Evolutionary conservation across 2,329 filamentous ascomycete genomes (phyloP).

Genomic region (Myriosclerotinia curreyana): DNA sequence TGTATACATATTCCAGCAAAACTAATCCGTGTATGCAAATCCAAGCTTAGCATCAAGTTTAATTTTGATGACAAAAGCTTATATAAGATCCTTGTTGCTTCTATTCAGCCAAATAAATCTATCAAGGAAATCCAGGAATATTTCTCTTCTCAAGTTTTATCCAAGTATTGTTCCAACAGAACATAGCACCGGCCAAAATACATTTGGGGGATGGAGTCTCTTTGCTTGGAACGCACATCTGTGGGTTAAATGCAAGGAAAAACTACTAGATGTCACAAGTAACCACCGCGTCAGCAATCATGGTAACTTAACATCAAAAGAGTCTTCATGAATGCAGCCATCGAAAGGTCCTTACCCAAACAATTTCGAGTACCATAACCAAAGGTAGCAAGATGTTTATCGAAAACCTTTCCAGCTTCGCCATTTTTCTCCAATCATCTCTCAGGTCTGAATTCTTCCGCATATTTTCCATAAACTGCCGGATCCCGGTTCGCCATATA

Average conservation of each 20-base stretch:
- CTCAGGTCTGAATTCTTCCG: constrained; percentile 19
- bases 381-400: constrained; percentile 21
- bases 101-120: background rate
- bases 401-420: constrained; percentile 14
- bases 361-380: constrained; percentile 19
- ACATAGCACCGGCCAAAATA: constrained; percentile 19
- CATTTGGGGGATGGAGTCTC: constrained; percentile 17
- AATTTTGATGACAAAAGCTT: background rate
- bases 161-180: constrained; percentile 19
- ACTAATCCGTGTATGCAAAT: background rate
- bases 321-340: constrained; percentile 19
- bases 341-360: constrained; percentile 19
- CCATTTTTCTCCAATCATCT: constrained; percentile 18
- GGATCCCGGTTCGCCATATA: constrained; percentile 20
- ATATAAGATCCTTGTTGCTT: background rate
- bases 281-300: no score
- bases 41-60: constrained; percentile 5
- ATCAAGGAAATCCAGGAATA: constrained; percentile 10
- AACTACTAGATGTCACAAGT: constrained; percentile 1
- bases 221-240: constrained; percentile 10
- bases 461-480: constrained; percentile 13
- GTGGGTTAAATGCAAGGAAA: constrained; percentile 18
- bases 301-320: constrained; percentile 12
- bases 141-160: constrained; percentile 16
- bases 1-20: no score